Conservation (phyloP, 306 rosid genomes). For the Oemleria cerasiformis region DNA sequence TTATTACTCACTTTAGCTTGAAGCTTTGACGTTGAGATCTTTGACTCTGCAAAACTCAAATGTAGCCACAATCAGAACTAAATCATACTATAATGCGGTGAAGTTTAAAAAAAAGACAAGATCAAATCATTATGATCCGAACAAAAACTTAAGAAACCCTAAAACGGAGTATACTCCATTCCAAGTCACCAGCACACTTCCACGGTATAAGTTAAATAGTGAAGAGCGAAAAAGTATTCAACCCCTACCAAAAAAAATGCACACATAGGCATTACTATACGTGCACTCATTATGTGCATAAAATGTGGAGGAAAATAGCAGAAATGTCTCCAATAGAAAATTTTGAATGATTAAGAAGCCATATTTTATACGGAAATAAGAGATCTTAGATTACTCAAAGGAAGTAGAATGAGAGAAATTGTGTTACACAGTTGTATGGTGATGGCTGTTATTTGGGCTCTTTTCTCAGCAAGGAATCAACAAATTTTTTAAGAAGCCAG, state of each 20-base stretch:
- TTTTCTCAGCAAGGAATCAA: too few relatives aligned
- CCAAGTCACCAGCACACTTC: background rate
- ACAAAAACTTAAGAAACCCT: background rate
- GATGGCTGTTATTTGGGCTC: too few relatives aligned
- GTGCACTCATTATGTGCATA: background rate
- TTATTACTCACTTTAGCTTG: constrained; percentile 56
- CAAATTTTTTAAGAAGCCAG: too few relatives aligned
- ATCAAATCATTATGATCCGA: background rate
- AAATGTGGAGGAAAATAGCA: background rate
- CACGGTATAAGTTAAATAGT: background rate
- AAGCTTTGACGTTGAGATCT: constrained; percentile 28
- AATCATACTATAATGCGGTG: background rate
- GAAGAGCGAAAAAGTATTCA: background rate
- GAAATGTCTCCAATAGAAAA: background rate
- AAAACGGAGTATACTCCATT: background rate
- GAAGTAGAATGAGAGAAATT: too few relatives aligned
- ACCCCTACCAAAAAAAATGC: background rate
- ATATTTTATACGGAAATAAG: too few relatives aligned
- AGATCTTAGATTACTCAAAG: too few relatives aligned
- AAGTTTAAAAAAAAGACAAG: background rate
- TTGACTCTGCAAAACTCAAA: constrained; percentile 57
- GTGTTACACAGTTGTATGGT: too few relatives aligned
- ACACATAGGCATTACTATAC: background rate
- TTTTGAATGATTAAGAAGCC: background rate
- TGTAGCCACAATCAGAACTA: constrained; percentile 22